Evolutionary conservation across 2,329 filamentous ascomycete genomes (phyloP).

Genomic region (Penicillium hordei): DNA sequence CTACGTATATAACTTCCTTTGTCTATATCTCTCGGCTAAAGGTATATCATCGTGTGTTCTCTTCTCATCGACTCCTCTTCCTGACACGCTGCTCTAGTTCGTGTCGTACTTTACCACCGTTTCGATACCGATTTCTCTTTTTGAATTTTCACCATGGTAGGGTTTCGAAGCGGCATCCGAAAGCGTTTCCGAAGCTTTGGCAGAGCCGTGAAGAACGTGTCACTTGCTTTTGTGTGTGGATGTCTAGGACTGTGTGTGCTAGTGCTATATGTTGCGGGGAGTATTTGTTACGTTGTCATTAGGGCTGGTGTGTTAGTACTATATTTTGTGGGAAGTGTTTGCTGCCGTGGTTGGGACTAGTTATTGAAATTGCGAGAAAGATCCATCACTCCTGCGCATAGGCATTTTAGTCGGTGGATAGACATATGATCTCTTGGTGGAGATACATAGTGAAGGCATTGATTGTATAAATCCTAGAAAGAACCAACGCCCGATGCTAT

Average conservation of each 20-base stretch:
- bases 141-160: neutral
- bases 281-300: neutral
- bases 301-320: neutral
- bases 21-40: too few relatives aligned
- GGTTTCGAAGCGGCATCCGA: too few relatives aligned
- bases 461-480: constrained; percentile 15
- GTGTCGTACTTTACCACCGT: neutral
- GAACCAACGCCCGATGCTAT: constrained; percentile 31
- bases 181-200: neutral
- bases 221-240: too few relatives aligned
- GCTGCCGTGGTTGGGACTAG: neutral
- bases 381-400: neutral
- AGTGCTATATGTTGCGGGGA: neutral
- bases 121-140: neutral
- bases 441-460: constrained; percentile 1
- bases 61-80: neutral
- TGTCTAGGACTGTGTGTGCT: neutral
- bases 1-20: neutral
- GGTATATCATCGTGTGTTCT: too few relatives aligned
- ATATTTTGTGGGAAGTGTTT: neutral
- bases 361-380: neutral
- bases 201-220: neutral
- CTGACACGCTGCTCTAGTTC: neutral
- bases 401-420: too few relatives aligned
- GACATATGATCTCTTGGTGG: neutral